Conservation (phyloP, 768 basidiomycete species). For the Boletus barrowsii region DNA sequence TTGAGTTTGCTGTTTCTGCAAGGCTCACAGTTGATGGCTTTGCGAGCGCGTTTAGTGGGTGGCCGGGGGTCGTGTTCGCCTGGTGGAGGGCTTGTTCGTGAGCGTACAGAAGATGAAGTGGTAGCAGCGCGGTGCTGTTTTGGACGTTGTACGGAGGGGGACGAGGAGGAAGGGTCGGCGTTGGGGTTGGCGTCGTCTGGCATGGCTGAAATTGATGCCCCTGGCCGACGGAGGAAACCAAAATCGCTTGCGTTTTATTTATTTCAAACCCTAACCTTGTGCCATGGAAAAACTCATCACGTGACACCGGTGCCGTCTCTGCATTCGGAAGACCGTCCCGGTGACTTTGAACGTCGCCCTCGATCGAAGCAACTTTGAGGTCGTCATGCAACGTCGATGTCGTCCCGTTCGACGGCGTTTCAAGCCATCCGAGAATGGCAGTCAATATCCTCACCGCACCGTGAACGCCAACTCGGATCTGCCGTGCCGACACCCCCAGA, state of each 20-base stretch:
- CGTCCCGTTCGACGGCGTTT: slow-evolving; percentile 10
- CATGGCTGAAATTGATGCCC: slow-evolving; percentile 25
- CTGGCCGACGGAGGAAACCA: slow-evolving; percentile 10
- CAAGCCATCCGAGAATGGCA: slow-evolving; percentile 8
- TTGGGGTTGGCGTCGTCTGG: slow-evolving; percentile 29
- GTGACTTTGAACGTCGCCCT: too few species aligned
- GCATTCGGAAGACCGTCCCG: too few species aligned
- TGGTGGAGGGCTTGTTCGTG: slow-evolving; percentile 45
- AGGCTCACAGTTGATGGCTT: slow-evolving; percentile 87
- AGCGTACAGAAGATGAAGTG: slow-evolving; percentile 42
- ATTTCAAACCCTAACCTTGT: slow-evolving; percentile 27
- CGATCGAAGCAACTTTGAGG: slow-evolving; percentile 19
- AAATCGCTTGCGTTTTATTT: slow-evolving; percentile 17
- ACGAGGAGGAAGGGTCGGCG: slow-evolving; percentile 11
- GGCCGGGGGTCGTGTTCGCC: slow-evolving; percentile 59
- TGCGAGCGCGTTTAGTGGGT: slow-evolving; percentile 78
- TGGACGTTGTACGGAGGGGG: slow-evolving; percentile 11
- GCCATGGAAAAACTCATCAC: slow-evolving; percentile 3
- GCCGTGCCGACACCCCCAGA: background rate
- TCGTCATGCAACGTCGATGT: slow-evolving; percentile 18
- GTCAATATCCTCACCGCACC: background rate
- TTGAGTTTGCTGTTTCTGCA: slow-evolving; percentile 86
- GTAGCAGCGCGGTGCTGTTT: slow-evolving; percentile 18
- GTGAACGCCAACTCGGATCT: background rate
- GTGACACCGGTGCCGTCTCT: slow-evolving; percentile 17